Conservation (phyloP, 1,139 yeast species). For the Saccharomyces hybrid region DNA sequence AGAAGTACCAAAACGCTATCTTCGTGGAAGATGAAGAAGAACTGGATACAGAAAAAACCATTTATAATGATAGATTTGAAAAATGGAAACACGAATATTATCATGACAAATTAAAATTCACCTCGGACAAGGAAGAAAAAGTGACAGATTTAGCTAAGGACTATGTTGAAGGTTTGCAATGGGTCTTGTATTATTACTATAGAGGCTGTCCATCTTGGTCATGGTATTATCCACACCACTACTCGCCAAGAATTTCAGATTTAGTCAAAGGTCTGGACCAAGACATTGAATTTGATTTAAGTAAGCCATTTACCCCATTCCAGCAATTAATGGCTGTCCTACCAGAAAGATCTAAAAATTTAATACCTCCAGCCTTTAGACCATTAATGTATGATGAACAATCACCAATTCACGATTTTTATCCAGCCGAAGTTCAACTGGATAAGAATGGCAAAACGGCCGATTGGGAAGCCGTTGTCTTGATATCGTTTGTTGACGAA, state of each 20-base stretch:
- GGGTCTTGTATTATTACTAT: constrained; percentile 89
- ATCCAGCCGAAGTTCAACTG: constrained; percentile 80
- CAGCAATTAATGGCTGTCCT: constrained; percentile 97
- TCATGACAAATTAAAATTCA: constrained; percentile 62
- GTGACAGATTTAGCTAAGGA: constrained; percentile 63
- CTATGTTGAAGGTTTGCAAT: constrained; percentile 87
- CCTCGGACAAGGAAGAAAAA: constrained; percentile 45
- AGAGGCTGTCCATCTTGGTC: constrained; percentile 91
- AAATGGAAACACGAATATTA: constrained; percentile 82
- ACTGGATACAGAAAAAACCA: constrained; percentile 51
- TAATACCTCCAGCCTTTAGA: constrained; percentile 74
- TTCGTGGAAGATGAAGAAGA: constrained; percentile 55
- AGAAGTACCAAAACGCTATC: constrained; percentile 66
- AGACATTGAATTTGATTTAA: constrained; percentile 55
- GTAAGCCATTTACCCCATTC: constrained; percentile 82
- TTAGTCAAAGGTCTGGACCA: constrained; percentile 60
- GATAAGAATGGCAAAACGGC: constrained; percentile 94
- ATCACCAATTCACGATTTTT: constrained; percentile 85
- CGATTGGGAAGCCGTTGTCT: constrained; percentile 98
- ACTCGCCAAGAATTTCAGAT: constrained; percentile 90
- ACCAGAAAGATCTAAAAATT: constrained; percentile 80
- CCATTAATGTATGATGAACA: constrained; percentile 79
- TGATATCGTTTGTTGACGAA: constrained; percentile 87
- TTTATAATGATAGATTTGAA: constrained; percentile 67
- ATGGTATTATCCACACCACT: constrained; percentile 84